Percentiles rank a stretch among this genome's conserved stretches.
Conservation (phyloP, 768 basidiomycete genomes). For the Russula griseocarnosa region DNA sequence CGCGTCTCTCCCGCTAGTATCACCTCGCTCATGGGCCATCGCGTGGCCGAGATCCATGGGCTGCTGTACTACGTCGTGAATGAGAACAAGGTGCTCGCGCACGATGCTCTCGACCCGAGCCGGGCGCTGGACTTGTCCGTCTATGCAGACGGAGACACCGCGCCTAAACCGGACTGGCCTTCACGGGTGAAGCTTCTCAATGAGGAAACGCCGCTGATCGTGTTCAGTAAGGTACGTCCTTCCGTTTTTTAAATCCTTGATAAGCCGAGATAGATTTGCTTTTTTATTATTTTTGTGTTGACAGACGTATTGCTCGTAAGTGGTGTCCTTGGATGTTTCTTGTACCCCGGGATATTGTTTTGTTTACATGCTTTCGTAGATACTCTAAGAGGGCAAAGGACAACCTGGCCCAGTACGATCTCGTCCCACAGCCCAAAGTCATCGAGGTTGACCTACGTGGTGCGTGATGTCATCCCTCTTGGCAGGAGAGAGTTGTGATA, state of each 20-base stretch:
- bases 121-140: slow-evolving; percentile 48
- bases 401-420: slow-evolving; percentile 56
- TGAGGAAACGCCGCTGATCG: slow-evolving; percentile 57
- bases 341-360: not conserved
- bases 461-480: slow-evolving; percentile 31
- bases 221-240: slow-evolving; percentile 72
- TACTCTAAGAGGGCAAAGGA: slow-evolving; percentile 58
- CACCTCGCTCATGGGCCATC: slow-evolving; percentile 17
- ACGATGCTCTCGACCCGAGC: slow-evolving; percentile 38
- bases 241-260: not conserved
- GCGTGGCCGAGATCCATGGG: slow-evolving; percentile 55
- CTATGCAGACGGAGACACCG: slow-evolving; percentile 48
- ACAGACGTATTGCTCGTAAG: slow-evolving; percentile 74
- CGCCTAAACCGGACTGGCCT: slow-evolving; percentile 40
- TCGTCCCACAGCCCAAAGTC: slow-evolving; percentile 61
- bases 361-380: slow-evolving; percentile 34
- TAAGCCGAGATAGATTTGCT: not conserved
- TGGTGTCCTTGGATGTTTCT: slow-evolving; percentile 23
- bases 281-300: not conserved
- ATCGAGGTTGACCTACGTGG: slow-evolving; percentile 75
- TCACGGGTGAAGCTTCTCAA: slow-evolving; percentile 43
- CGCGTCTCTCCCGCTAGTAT: slow-evolving; percentile 26
- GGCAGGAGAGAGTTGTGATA: not conserved
- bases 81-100: slow-evolving; percentile 40
- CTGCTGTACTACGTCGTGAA: slow-evolving; percentile 63